Evolutionary conservation across 2,329 filamentous ascomycete species (phyloP).

Genomic region (Emergomyces pasteurianus): DNA sequence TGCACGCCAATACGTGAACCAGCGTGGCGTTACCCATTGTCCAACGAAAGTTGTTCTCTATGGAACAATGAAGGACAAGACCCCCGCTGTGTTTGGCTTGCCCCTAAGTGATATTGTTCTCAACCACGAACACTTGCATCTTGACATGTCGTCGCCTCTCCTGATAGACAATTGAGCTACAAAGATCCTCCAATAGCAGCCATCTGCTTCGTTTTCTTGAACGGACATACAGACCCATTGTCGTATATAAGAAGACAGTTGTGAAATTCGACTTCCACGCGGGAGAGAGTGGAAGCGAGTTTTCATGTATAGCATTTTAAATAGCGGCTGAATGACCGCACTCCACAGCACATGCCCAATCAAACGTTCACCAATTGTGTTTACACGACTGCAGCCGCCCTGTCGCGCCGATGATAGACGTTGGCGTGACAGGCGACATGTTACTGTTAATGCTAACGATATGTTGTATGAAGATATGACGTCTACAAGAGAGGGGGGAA

Average conservation of each 20-base stretch:
- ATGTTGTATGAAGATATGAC: too few relatives aligned
- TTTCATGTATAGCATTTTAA: neutral
- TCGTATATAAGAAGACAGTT: neutral
- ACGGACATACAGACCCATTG: neutral
- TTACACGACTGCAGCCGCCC: too few relatives aligned
- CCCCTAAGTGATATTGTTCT: neutral
- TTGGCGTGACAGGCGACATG: too few relatives aligned
- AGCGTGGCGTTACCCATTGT: neutral
- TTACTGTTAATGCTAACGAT: too few relatives aligned
- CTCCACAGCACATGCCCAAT: neutral
- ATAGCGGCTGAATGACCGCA: neutral
- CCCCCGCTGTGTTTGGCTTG: neutral
- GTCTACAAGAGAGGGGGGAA: neutral
- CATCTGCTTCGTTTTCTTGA: neutral
- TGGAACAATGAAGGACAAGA: neutral
- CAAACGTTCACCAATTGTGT: neutral
- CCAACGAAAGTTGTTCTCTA: neutral
- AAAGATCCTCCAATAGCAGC: neutral
- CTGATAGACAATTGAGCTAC: neutral
- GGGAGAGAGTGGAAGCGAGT: neutral
- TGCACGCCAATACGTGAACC: neutral
- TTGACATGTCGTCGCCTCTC: neutral
- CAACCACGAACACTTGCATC: neutral
- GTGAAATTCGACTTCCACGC: neutral
- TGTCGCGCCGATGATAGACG: neutral